These are phyloP conservation scores for Aspergillus proliferans DNA, from an alignment of 2,329 filamentous ascomycete species.

Conservation along the genomic window DNA sequence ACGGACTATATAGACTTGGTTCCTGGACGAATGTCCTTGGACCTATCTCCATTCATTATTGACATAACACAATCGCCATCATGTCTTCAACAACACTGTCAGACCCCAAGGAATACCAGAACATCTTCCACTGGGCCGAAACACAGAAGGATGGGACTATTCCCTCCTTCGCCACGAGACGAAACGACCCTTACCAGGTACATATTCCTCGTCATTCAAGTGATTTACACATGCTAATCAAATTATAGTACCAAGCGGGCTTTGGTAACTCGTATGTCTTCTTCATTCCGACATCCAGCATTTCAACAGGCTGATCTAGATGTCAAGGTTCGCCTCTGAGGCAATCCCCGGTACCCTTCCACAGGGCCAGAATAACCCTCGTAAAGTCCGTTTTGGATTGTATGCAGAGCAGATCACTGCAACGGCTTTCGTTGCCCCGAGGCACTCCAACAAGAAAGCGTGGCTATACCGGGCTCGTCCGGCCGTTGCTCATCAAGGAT, in stretches of 20 bases:
- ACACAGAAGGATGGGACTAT: slow-evolving; percentile 53
- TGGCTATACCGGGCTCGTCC: slow-evolving; percentile 55
- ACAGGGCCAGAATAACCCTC: slow-evolving; percentile 33
- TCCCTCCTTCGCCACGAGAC: slow-evolving; percentile 49
- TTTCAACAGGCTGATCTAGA: slow-evolving; percentile 22
- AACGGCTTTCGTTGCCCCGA: slow-evolving; percentile 54
- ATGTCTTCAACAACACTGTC: slow-evolving; percentile 23
- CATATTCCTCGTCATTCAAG: slow-evolving; percentile 5
- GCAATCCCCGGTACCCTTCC: slow-evolving; percentile 35
- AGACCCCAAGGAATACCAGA: slow-evolving; percentile 41
- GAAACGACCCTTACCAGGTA: slow-evolving; percentile 51
- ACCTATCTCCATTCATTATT: background rate
- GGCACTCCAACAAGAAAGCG: slow-evolving; percentile 52
- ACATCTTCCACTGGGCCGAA: slow-evolving; percentile 54
- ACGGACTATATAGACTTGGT: background rate
- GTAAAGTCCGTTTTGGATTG: slow-evolving; percentile 31
- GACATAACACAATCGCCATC: slow-evolving; percentile 1
- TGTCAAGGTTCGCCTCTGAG: slow-evolving; percentile 29
- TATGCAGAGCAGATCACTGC: slow-evolving; percentile 48
- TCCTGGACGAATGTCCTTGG: background rate
- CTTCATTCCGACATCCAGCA: slow-evolving; percentile 6
- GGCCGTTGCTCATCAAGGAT: slow-evolving; percentile 51
- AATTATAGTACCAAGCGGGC: slow-evolving; percentile 47
- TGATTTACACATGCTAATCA: slow-evolving; percentile 5
- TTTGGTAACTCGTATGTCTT: slow-evolving; percentile 46